Conservation (phyloP, 768 basidiomycete genomes). For the Rhodotorula graminis region DNA sequence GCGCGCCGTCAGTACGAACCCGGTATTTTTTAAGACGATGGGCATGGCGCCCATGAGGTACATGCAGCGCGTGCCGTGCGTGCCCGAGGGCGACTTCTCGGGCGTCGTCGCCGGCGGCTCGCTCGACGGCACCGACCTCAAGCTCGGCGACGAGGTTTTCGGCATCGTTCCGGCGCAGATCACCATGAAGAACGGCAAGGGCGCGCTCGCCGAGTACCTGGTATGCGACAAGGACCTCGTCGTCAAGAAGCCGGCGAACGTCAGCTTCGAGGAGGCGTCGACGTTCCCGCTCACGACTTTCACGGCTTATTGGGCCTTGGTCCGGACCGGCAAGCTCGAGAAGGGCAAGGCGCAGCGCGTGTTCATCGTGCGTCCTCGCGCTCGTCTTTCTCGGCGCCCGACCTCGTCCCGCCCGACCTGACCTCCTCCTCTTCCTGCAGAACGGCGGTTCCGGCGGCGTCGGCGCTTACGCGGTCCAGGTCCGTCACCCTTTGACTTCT, state of each 20-base stretch:
- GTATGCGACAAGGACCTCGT: conserved; percentile 52
- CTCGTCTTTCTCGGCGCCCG: too few relatives aligned
- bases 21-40: conserved; percentile 58
- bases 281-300: conserved; percentile 58
- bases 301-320: conserved; percentile 59
- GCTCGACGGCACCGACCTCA: conserved; percentile 55
- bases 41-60: conserved; percentile 51
- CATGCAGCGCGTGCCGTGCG: conserved; percentile 53
- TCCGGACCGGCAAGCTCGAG: conserved; percentile 42
- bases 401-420: too few relatives aligned
- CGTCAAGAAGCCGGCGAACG: conserved; percentile 52
- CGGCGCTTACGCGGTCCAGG: conserved; percentile 21
- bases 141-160: conserved; percentile 61
- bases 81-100: conserved; percentile 61
- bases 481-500: conserved; percentile 1
- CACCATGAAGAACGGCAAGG: conserved; percentile 51
- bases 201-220: conserved; percentile 60
- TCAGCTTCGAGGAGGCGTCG: conserved; percentile 59
- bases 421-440: background rate
- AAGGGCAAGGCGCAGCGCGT: conserved; percentile 14
- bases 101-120: conserved; percentile 57
- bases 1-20: conserved; percentile 61
- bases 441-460: conserved; percentile 32
- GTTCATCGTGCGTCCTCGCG: conserved; percentile 14
- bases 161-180: conserved; percentile 54